phyloP scores from a whole-genome alignment of 176 grass and related monocot genomes.

The Rhipidocladum racemiflorum region DNA sequence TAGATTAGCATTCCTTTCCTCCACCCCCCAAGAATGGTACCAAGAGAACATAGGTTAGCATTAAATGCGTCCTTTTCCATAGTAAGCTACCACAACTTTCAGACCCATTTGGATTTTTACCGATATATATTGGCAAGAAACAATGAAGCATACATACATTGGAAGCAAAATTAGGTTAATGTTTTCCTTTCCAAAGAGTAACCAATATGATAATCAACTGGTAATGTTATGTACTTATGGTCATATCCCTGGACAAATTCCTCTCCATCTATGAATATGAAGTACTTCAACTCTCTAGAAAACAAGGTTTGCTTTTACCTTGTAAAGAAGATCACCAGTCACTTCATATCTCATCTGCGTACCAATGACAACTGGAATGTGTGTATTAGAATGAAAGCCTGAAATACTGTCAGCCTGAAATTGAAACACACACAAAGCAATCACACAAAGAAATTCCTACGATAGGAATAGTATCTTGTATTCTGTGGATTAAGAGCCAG shows the following conservation, averaged over 20 bases:
- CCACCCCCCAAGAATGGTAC: not conserved
- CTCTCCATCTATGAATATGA: not conserved
- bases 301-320: constrained; percentile 52
- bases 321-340: constrained; percentile 92
- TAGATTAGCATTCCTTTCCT: not conserved
- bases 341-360: constrained; percentile 91
- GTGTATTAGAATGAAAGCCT: constrained; percentile 81
- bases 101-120: not conserved
- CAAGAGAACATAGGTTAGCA: not conserved
- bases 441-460: constrained; percentile 6
- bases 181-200: not conserved
- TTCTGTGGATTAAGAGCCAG: not conserved
- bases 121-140: not conserved
- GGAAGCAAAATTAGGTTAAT: not conserved
- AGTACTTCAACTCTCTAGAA: constrained; percentile 13
- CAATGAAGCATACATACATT: not conserved
- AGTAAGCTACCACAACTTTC: not conserved
- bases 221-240: not conserved
- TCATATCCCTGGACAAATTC: not conserved
- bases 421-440: not conserved
- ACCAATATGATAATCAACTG: not conserved
- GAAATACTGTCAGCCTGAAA: constrained; percentile 91
- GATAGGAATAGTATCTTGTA: not conserved
- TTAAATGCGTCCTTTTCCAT: not conserved
- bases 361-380: constrained; percentile 87